Conservation (phyloP, 768 basidiomycete species). For the Tricholoma terreum region DNA sequence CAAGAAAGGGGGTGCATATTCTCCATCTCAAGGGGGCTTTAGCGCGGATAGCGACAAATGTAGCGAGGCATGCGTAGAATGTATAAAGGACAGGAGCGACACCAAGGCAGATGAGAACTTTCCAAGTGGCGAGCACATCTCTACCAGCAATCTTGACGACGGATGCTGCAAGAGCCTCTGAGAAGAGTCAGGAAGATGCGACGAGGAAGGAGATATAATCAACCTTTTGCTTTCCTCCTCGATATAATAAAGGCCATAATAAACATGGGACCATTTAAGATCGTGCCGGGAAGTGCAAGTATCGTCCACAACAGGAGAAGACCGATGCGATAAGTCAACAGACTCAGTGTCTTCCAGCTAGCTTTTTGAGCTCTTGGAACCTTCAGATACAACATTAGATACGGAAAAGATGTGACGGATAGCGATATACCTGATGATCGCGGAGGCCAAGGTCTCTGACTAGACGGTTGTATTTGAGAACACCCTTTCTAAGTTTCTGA, state of each 20-base stretch:
- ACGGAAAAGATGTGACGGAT: background rate
- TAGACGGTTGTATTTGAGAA: conserved; percentile 86
- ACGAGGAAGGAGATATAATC: background rate
- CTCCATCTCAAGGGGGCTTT: conserved; percentile 60
- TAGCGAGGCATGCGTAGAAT: conserved; percentile 79
- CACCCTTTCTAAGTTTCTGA: conserved; percentile 72
- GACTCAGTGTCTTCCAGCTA: conserved; percentile 80
- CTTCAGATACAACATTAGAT: conserved; percentile 31
- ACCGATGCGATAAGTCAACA: conserved; percentile 78
- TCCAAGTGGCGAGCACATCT: conserved; percentile 98
- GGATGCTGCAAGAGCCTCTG: conserved; percentile 95
- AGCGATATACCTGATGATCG: conserved; percentile 75
- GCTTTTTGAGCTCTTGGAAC: conserved; percentile 87
- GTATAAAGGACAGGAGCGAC: conserved; percentile 83
- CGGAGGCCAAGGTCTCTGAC: conserved; percentile 87
- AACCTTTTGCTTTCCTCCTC: conserved; percentile 86
- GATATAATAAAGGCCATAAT: conserved; percentile 86
- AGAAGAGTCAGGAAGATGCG: conserved; percentile 1
- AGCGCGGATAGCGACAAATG: conserved; percentile 65
- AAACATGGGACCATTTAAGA: conserved; percentile 93
- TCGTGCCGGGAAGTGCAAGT: conserved; percentile 85
- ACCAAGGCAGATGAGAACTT: conserved; percentile 91
- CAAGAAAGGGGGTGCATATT: conserved; percentile 74
- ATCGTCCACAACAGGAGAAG: conserved; percentile 79
- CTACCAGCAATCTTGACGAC: conserved; percentile 93